These are phyloP conservation scores for Daphne laureola DNA, from an alignment of 441 rosid genomes.

Conservation along the genomic window DNA sequence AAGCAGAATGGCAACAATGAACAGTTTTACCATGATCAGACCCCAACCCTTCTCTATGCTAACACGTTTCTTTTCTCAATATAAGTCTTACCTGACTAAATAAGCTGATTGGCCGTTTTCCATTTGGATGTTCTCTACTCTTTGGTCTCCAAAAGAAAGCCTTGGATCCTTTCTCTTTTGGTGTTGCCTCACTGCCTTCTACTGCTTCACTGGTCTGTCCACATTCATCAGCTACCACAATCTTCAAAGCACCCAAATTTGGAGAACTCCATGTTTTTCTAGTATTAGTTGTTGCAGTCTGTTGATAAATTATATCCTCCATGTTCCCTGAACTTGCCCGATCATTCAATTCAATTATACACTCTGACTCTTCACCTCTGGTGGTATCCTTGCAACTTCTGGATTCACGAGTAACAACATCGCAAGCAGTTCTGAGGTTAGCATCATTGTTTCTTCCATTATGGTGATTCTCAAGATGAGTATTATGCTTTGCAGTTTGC, in stretches of 20 bases:
- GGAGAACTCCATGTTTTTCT: slow-evolving; percentile 66
- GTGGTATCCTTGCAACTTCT: slow-evolving; percentile 19
- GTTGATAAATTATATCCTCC: slow-evolving; percentile 26
- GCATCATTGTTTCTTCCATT: slow-evolving; percentile 21
- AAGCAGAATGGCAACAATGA: neutral
- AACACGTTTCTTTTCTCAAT: neutral
- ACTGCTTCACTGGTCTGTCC: slow-evolving; percentile 22
- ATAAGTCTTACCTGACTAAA: slow-evolving; percentile 26
- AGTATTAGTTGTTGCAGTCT: slow-evolving; percentile 34
- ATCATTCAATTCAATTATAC: slow-evolving; percentile 43
- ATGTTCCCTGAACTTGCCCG: slow-evolving; percentile 29
- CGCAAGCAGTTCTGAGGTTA: slow-evolving; percentile 16
- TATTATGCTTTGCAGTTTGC: slow-evolving; percentile 20
- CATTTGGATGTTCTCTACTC: slow-evolving; percentile 34
- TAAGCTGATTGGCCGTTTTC: slow-evolving; percentile 24
- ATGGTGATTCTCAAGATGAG: slow-evolving; percentile 18
- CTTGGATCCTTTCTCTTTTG: slow-evolving; percentile 63
- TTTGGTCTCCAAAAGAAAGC: slow-evolving; percentile 47
- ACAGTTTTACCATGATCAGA: too few species aligned
- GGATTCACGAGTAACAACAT: slow-evolving; percentile 16
- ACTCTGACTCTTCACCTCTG: slow-evolving; percentile 27
- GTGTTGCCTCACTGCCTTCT: slow-evolving; percentile 43
- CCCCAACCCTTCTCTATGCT: neutral
- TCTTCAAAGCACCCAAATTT: slow-evolving; percentile 44
- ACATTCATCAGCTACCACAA: slow-evolving; percentile 36